Percentiles rank a stretch among this genome's conserved stretches.
These are phyloP conservation scores for Globisporangium cystogenes DNA, from an alignment of 352 stramenopile genomes.

Conservation along the genomic window DNA sequence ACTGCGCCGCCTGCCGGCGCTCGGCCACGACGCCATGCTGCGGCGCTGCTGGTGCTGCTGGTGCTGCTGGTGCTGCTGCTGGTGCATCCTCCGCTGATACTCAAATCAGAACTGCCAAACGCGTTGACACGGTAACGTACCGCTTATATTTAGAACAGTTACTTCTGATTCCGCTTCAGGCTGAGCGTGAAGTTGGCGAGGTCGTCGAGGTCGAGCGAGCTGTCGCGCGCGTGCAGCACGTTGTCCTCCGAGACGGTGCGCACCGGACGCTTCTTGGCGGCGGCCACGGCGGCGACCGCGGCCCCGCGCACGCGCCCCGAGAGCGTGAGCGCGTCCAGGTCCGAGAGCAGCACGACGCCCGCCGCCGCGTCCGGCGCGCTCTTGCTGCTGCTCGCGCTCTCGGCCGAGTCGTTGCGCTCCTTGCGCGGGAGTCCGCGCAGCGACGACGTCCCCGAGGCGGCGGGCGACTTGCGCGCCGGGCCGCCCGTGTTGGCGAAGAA, in stretches of 20 bases:
- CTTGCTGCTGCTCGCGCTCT: conserved; percentile 26
- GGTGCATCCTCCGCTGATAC: neutral
- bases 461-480: conserved; percentile 5
- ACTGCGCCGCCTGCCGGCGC: neutral
- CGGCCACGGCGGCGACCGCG: neutral
- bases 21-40: neutral
- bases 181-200: conserved; percentile 75
- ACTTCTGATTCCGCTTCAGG: conserved; percentile 21
- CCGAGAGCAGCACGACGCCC: conserved; percentile 57
- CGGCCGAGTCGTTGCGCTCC: conserved; percentile 34
- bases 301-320: conserved; percentile 41
- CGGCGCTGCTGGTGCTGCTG: neutral
- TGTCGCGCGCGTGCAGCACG: conserved; percentile 20
- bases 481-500: neutral
- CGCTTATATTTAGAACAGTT: neutral
- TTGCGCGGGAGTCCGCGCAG: conserved; percentile 15
- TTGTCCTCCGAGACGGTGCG: conserved; percentile 55
- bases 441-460: neutral
- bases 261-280: conserved; percentile 29
- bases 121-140: too few relatives aligned
- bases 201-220: conserved; percentile 40
- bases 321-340: conserved; percentile 57
- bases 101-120: too few relatives aligned
- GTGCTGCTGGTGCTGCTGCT: neutral
- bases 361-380: conserved; percentile 24